Base-by-base conservation (phyloP, 495 filamentous ascomycete species). In the Lasiosphaeria miniovina region DNA sequence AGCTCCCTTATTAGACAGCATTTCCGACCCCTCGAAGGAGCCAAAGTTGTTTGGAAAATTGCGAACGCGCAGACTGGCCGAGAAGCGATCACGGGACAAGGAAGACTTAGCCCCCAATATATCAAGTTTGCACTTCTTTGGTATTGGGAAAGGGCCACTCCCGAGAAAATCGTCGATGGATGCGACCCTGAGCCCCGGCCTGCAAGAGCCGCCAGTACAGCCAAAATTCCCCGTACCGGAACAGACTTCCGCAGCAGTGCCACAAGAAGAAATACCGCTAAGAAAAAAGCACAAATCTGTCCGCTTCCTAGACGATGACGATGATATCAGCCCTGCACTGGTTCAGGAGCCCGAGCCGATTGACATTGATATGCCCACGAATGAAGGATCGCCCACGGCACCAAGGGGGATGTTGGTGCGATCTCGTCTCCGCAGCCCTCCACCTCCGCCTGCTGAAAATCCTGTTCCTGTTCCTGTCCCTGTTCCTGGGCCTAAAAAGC, bases 261-360 rank as follows among this genome's bases (percentile, higher is more conserved):
- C 51, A 34, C 32, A 11, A 36, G 40, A 48, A 7, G 54, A 54
- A 12, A 36, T 7, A 35, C 52, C 41, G 11, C 12, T 52, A 14
- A 58, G 49, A 40, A 71, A 72, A 61, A 63, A 66, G 36, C 71
- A 64, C 15, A 79, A 77, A 43, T 73, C 74, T 43, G 76, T 79
- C 45, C 73, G 72, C 38, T 77, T 77, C 60, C 54, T 65, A 38
- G 68, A 55, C 52, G 62, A 63, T 33, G 60, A 73, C 8, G 52
- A 71, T 46, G 43, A 46, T 1, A 46, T n/a, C 43, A 46, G 43
- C 8, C 14, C 33, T 3, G 14, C 32, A 0, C 4, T 69, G 6
- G 55, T 59, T 38, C 53, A 66, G 24, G 70, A 69, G 38, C 61
- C 65, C 1, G 68, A 70, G 36, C 56, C 57, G 4, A 67, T 71